A percentile compares a stretch with the other conserved stretches of the same genome.
Evolutionary conservation across 768 basidiomycete species (phyloP).

Genomic region (Phaffia australis): DNA sequence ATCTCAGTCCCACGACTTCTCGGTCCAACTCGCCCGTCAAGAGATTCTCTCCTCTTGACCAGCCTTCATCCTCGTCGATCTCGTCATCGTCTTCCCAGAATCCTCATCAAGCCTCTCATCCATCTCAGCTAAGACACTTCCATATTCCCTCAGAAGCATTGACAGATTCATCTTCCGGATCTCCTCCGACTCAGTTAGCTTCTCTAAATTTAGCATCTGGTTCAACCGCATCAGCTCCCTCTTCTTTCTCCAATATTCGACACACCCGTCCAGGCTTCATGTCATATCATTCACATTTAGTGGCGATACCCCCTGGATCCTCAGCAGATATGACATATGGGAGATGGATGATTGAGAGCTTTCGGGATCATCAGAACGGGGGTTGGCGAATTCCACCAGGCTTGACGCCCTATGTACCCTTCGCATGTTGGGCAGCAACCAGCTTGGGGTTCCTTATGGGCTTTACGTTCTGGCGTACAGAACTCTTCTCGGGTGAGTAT

Average conservation of each 20-base stretch:
- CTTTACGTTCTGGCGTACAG: conserved; percentile 69
- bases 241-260: too few relatives aligned
- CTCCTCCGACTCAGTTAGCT: not conserved
- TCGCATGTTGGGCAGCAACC: conserved; percentile 65
- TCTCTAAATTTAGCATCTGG: not conserved
- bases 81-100: not conserved
- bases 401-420: conserved; percentile 64
- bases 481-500: conserved; percentile 67
- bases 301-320: not conserved
- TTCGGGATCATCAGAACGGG: conserved; percentile 3
- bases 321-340: not conserved
- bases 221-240: not conserved
- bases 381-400: conserved; percentile 30
- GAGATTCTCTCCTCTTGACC: conserved; percentile 3
- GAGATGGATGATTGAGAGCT: not conserved
- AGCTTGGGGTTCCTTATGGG: conserved; percentile 66
- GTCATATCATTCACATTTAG: conserved; percentile 17
- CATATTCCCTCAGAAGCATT: not conserved
- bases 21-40: conserved; percentile 4
- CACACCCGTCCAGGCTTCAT: not conserved
- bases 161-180: too few relatives aligned
- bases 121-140: conserved; percentile 9
- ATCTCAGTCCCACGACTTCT: conserved; percentile 1
- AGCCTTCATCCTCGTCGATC: not conserved
- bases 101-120: not conserved